These are phyloP conservation scores for Phytophthora meadii DNA, from an alignment of 352 stramenopile genomes.

Conservation along the genomic window DNA sequence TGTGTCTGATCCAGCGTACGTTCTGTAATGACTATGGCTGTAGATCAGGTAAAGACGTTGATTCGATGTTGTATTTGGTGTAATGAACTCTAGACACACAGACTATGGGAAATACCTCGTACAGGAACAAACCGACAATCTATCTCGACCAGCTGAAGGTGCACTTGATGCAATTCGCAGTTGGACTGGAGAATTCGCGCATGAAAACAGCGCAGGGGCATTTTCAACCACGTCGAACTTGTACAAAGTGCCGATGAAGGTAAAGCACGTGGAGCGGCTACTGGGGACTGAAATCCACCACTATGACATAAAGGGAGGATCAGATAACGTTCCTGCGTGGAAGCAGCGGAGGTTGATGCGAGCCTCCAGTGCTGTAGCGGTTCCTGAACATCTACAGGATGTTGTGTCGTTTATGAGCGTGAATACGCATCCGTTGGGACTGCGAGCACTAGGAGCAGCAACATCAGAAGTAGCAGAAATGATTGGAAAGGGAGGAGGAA, in stretches of 20 bases:
- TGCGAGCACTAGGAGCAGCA: slow-evolving; percentile 51
- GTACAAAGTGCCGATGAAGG: slow-evolving; percentile 48
- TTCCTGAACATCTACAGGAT: slow-evolving; percentile 50
- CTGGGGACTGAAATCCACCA: slow-evolving; percentile 61
- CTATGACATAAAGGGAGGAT: slow-evolving; percentile 31
- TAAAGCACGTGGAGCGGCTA: slow-evolving; percentile 56
- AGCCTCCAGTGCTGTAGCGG: slow-evolving; percentile 32
- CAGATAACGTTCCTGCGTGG: not conserved
- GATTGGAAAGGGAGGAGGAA: slow-evolving; percentile 25
- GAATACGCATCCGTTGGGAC: slow-evolving; percentile 66
- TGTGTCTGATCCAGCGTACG: slow-evolving; percentile 66
- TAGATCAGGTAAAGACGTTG: not conserved
- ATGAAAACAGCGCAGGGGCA: slow-evolving; percentile 26
- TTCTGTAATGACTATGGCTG: slow-evolving; percentile 13
- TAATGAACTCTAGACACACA: slow-evolving; percentile 39
- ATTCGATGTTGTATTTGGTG: slow-evolving; percentile 4
- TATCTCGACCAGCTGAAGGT: slow-evolving; percentile 51
- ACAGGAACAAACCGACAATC: slow-evolving; percentile 45
- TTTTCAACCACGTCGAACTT: slow-evolving; percentile 59
- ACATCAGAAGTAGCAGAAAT: slow-evolving; percentile 26
- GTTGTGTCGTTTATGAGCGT: slow-evolving; percentile 74
- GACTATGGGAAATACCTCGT: slow-evolving; percentile 64
- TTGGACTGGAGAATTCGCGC: slow-evolving; percentile 45
- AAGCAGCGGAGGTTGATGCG: slow-evolving; percentile 49
- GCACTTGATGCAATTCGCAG: slow-evolving; percentile 53